A percentile compares a stretch with the other conserved stretches of the same genome.
These are phyloP conservation scores for Lichtheimia hyalospora DNA, from an alignment of 371 early-diverging fungal species.

Conservation along the genomic window DNA sequence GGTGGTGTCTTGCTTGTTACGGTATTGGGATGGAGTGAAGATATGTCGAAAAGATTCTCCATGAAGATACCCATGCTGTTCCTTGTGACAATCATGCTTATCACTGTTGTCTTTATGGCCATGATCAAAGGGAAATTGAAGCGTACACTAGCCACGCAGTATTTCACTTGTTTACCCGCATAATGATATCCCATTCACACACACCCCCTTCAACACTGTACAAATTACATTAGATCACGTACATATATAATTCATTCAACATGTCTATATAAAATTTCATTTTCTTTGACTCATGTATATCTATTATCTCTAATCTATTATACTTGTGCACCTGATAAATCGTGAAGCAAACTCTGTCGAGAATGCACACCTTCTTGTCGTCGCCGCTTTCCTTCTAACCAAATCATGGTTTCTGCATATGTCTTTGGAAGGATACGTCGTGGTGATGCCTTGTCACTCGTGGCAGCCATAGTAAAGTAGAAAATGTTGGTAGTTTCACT, in stretches of 20 bases:
- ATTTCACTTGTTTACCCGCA: not conserved
- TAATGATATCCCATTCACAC: too few species aligned
- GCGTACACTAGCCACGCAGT: slow-evolving; percentile 13
- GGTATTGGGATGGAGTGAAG: slow-evolving; percentile 49
- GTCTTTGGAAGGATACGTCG: slow-evolving; percentile 63
- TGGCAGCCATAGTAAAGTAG: slow-evolving; percentile 73
- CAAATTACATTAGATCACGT: too few species aligned
- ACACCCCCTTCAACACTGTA: too few species aligned
- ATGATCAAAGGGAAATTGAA: slow-evolving; percentile 36
- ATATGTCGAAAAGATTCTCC: slow-evolving; percentile 18
- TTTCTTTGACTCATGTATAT: too few species aligned
- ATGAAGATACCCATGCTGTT: slow-evolving; percentile 41
- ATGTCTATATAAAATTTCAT: too few species aligned
- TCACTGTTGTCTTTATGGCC: slow-evolving; percentile 27
- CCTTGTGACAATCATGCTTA: slow-evolving; percentile 21
- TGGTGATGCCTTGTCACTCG: slow-evolving; percentile 14
- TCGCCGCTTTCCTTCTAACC: slow-evolving; percentile 67
- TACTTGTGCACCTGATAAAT: not conserved
- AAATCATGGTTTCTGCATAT: slow-evolving; percentile 77
- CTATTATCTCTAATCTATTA: too few species aligned
- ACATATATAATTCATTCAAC: too few species aligned
- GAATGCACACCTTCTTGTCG: slow-evolving; percentile 12
- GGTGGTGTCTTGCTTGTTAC: slow-evolving; percentile 38
- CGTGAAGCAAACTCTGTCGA: slow-evolving; percentile 11
- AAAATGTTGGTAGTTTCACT: slow-evolving; percentile 79